Evolutionary conservation across 2,329 filamentous ascomycete genomes (phyloP).

Genomic region (Lecanicillium sp.): DNA sequence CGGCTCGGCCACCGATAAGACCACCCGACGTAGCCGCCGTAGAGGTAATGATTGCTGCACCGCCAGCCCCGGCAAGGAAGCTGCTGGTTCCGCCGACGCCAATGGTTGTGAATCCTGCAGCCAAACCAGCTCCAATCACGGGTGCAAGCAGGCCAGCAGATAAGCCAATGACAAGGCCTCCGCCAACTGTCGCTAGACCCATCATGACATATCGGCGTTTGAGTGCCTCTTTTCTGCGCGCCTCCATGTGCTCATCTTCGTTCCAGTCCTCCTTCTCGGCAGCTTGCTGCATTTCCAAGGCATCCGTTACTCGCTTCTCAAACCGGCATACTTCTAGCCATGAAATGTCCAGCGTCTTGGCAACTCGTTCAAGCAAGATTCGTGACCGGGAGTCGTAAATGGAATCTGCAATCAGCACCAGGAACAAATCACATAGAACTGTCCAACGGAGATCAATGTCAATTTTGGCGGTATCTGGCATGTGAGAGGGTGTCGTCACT

Average conservation of each 20-base stretch:
- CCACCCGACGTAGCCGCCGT: constrained; percentile 78
- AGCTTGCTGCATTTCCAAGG: constrained; percentile 93
- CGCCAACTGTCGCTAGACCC: constrained; percentile 92
- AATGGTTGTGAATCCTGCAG: constrained; percentile 90
- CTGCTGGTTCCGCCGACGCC: constrained; percentile 81
- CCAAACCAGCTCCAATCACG: constrained; percentile 87
- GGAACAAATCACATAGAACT: constrained; percentile 88
- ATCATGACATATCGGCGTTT: constrained; percentile 87
- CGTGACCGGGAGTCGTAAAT: constrained; percentile 86
- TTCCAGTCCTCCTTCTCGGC: constrained; percentile 97
- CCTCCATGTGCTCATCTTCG: constrained; percentile 88
- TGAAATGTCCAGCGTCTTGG: constrained; percentile 67
- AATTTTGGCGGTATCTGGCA: constrained; percentile 73
- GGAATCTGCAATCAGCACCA: constrained; percentile 93
- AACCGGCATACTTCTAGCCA: constrained; percentile 95
- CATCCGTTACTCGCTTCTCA: constrained; percentile 93
- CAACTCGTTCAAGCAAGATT: constrained; percentile 74
- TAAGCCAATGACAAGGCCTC: constrained; percentile 87
- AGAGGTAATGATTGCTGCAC: constrained; percentile 89
- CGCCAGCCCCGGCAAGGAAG: constrained; percentile 86
- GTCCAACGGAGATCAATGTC: constrained; percentile 98
- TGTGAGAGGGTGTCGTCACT: constrained; percentile 73
- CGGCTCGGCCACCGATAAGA: constrained; percentile 77
- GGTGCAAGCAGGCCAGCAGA: constrained; percentile 88
- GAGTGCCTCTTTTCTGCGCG: constrained; percentile 68